phyloP scores from a whole-genome alignment of 2,329 filamentous ascomycete genomes.

The Coleophoma crateriformis region DNA sequence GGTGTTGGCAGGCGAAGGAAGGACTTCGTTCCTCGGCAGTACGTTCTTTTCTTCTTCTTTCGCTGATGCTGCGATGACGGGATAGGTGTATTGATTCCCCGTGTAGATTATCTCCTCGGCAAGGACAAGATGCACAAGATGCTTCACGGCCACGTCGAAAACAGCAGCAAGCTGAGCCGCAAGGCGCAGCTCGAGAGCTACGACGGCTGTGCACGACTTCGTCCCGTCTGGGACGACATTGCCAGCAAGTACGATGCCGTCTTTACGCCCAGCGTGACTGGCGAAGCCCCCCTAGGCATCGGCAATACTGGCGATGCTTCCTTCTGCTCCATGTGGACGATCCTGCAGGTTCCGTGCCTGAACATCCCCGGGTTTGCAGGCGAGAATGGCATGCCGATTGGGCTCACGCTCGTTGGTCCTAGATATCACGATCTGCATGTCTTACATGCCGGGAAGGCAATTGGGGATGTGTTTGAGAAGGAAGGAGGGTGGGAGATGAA shows the following conservation, averaged over 20 bases:
- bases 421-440: slow-evolving; percentile 38
- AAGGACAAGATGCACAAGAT: slow-evolving; percentile 37
- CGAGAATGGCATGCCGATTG: slow-evolving; percentile 51
- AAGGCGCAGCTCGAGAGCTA: slow-evolving; percentile 36
- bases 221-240: slow-evolving; percentile 49
- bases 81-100: neutral
- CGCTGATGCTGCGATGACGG: neutral
- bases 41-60: neutral
- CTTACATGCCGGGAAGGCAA: slow-evolving; percentile 32
- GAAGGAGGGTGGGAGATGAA: slow-evolving; percentile 30
- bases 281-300: slow-evolving; percentile 51
- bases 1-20: slow-evolving; percentile 44
- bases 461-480: slow-evolving; percentile 32
- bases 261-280: slow-evolving; percentile 50
- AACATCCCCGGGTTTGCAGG: slow-evolving; percentile 60
- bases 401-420: slow-evolving; percentile 44
- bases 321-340: slow-evolving; percentile 25
- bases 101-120: slow-evolving; percentile 38
- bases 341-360: slow-evolving; percentile 55
- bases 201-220: slow-evolving; percentile 45
- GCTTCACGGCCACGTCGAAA: slow-evolving; percentile 44
- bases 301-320: slow-evolving; percentile 46
- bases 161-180: slow-evolving; percentile 32
- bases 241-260: slow-evolving; percentile 46
- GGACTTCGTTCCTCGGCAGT: slow-evolving; percentile 38